A percentile compares a stretch with the other conserved stretches of the same genome.
Evolutionary conservation across 305 asterid species (phyloP).

Genomic region (Fraxinus ornus): DNA sequence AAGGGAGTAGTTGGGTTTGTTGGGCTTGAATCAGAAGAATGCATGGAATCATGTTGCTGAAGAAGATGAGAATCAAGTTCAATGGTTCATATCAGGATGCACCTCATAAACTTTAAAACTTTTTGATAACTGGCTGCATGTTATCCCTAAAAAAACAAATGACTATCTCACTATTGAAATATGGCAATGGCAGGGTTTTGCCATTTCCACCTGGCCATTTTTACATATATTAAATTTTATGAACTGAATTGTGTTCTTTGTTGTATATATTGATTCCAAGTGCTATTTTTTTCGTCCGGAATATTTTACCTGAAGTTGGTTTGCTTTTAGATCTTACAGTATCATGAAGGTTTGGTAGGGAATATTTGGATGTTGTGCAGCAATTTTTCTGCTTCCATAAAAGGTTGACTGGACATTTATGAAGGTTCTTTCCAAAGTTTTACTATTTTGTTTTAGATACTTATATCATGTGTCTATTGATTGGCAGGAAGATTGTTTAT

Average conservation of each 20-base stretch:
- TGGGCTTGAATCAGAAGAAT: too few species aligned
- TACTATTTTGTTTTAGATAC: neutral
- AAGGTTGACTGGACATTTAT: neutral
- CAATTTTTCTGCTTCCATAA: neutral
- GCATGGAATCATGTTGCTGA: too few species aligned
- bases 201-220: neutral
- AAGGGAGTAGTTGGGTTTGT: too few species aligned
- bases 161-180: neutral
- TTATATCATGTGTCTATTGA: neutral
- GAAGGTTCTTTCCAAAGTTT: neutral
- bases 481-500: neutral
- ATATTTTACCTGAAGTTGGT: neutral
- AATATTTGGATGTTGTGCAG: neutral
- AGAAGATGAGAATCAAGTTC: neutral
- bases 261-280: neutral
- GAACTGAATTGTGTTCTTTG: neutral
- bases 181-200: neutral
- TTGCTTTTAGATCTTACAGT: neutral
- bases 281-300: neutral
- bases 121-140: neutral
- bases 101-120: neutral
- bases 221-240: neutral
- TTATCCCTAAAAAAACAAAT: neutral
- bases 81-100: neutral
- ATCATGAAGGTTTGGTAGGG: neutral